Evolutionary conservation across 805 yeast genomes (phyloP), one percentile per base, ranked within the genome.

Genomic region (Wickerhamomyces bovis): DNA sequence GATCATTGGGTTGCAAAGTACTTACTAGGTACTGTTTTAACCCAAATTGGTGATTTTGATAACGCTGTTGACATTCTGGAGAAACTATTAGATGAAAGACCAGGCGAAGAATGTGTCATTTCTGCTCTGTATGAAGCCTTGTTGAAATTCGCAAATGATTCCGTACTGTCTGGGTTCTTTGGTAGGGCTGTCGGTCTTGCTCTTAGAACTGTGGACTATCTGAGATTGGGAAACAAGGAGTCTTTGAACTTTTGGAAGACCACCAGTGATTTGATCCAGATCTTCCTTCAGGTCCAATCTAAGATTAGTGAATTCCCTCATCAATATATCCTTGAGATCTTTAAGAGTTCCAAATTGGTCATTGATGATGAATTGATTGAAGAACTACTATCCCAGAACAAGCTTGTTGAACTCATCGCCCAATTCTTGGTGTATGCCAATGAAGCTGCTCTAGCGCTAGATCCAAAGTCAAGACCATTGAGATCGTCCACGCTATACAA

Each of bases 211-310:
- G 63, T 85, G 5, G 71, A 68, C 2, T 65, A 72, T 16, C 63
- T 78, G 5, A 47, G 56, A 3, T 56, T 53, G 13, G 73, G 80
- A 0, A 65, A 74, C 20, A 50, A 57, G 2, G 55, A 58, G 3
- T 72, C 85, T 0, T 78, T 74, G 38, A 75, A 72, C 43, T 58
- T 85, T 38, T 89, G 96, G 97, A 75, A 79, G 50, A 65, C 75
- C 0, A 65, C 85, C 16, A 75, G 80, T 19, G 85, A 80, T 47
- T 71, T 83, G 13, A 61, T 86, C 41, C 69, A 72, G 22, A 52
- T 85, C 2, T 76, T 78, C 44, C 59, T 83, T 40, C 57, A 63
- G 6, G 75, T 86, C 2, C 85, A 83, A 53, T 77, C 81, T 0
- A 72, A 75, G 53, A 52, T 76, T 8, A 67, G 67, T 1, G 51